A percentile compares a stretch with the other conserved stretches of the same genome.
phyloP scores from a whole-genome alignment of 225 moss, liverwort and hornwort genomes.

The Pseudoscleropodium purum region DNA sequence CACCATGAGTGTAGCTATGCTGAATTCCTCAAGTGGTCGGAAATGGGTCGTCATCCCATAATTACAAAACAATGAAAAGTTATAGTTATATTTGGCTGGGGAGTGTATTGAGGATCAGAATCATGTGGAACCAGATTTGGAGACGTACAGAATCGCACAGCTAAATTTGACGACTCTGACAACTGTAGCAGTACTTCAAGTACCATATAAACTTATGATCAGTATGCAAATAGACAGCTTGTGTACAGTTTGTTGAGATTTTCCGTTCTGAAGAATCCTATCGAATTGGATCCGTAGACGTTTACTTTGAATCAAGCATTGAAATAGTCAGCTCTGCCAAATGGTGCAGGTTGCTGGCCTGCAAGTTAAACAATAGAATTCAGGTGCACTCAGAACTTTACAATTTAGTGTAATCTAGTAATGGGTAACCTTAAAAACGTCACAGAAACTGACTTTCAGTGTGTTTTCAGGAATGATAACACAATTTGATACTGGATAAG shows the following conservation, averaged over 20 bases:
- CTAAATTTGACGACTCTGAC: background rate
- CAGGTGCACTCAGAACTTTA: background rate
- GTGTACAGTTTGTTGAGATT: background rate
- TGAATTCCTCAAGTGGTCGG: too few relatives aligned
- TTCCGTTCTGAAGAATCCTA: background rate
- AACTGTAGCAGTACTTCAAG: background rate
- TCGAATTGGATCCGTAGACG: background rate
- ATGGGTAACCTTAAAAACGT: too few relatives aligned
- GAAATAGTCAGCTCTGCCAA: background rate
- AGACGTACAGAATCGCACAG: background rate
- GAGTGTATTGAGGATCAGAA: background rate
- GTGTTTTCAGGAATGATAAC: background rate
- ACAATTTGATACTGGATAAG: background rate
- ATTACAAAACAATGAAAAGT: background rate
- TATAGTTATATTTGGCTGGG: background rate
- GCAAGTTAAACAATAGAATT: background rate
- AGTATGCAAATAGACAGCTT: background rate
- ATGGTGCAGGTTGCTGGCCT: background rate
- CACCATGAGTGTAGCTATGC: too few relatives aligned
- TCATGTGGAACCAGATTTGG: background rate
- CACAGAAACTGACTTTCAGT: background rate
- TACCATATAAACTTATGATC: background rate
- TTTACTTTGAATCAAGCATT: background rate
- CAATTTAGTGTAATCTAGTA: background rate
- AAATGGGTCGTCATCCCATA: too few relatives aligned